Percentiles rank a stretch among this genome's conserved stretches.
Evolutionary conservation across 2,329 filamentous ascomycete species (phyloP).

Genomic region (Claviceps sorghi): DNA sequence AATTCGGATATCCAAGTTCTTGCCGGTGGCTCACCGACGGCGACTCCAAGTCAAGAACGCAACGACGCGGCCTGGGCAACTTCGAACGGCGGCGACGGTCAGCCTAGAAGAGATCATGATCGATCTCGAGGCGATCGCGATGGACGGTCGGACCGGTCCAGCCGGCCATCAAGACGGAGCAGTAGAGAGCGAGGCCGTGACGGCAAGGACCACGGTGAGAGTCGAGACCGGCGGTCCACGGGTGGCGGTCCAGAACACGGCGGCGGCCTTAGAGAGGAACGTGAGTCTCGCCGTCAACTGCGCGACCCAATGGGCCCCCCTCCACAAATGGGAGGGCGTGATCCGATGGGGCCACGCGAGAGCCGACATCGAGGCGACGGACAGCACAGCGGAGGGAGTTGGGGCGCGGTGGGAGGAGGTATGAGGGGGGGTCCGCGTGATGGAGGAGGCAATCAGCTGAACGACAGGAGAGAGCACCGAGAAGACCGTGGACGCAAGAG

Average conservation of each 20-base stretch:
- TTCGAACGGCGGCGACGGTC: conserved; percentile 19
- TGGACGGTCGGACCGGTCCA: conserved; percentile 24
- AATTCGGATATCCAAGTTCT: conserved; percentile 43
- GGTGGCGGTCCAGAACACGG: conserved; percentile 16
- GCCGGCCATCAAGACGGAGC: conserved; percentile 29
- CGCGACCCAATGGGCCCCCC: conserved; percentile 18
- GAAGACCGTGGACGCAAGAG: conserved; percentile 24
- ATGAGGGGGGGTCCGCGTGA: conserved; percentile 19
- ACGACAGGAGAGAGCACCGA: conserved; percentile 19
- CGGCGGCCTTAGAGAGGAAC: conserved; percentile 19
- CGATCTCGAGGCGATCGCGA: conserved; percentile 30
- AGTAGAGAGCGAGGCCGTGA: conserved; percentile 38
- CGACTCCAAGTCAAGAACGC: conserved; percentile 35
- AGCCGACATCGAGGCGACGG: conserved; percentile 18
- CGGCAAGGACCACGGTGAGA: conserved; percentile 28
- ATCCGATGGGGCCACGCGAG: conserved; percentile 18
- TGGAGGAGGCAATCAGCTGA: conserved; percentile 14
- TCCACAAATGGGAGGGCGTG: conserved; percentile 15
- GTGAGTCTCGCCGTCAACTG: conserved; percentile 18
- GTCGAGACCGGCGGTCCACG: conserved; percentile 28
- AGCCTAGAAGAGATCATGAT: conserved; percentile 24
- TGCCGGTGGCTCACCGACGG: conserved; percentile 36
- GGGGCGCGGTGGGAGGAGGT: conserved; percentile 9
- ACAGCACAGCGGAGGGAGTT: conserved; percentile 9
- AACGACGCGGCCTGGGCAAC: conserved; percentile 25